Evolutionary conservation across 2,329 filamentous ascomycete species (phyloP).

Genomic region (Chaetothyriales sp.): DNA sequence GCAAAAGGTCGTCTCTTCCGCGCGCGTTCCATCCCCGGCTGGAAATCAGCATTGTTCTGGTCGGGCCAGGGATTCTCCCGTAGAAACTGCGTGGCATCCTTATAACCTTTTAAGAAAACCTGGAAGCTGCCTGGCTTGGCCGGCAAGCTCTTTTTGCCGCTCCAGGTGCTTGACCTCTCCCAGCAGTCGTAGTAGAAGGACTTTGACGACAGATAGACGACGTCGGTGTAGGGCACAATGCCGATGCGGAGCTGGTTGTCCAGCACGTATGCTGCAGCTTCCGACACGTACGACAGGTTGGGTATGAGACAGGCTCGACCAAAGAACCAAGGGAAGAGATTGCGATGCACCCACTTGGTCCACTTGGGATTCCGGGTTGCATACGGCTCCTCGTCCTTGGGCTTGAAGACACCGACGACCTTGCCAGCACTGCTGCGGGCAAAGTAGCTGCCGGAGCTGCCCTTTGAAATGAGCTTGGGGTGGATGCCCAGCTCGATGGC

Average conservation of each 20-base stretch:
- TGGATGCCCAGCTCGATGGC: slow-evolving; percentile 86
- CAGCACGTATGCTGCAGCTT: slow-evolving; percentile 90
- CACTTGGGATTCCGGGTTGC: slow-evolving; percentile 95
- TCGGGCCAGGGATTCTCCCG: slow-evolving; percentile 96
- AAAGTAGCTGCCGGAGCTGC: slow-evolving; percentile 96
- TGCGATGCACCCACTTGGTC: slow-evolving; percentile 99
- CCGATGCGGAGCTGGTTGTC: slow-evolving; percentile 80
- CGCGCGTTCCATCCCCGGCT: slow-evolving; percentile 50
- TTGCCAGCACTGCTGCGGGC: slow-evolving; percentile 81
- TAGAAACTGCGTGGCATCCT: slow-evolving; percentile 90
- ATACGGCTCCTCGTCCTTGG: slow-evolving; percentile 97
- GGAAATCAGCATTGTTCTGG: slow-evolving; percentile 56
- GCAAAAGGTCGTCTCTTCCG: slow-evolving; percentile 61
- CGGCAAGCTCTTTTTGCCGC: slow-evolving; percentile 73
- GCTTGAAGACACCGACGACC: slow-evolving; percentile 95
- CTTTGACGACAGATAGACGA: slow-evolving; percentile 85
- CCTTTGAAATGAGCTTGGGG: slow-evolving; percentile 90
- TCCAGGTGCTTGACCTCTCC: slow-evolving; percentile 76
- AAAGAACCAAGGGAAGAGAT: slow-evolving; percentile 94
- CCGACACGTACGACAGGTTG: slow-evolving; percentile 93
- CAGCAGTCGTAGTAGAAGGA: slow-evolving; percentile 98
- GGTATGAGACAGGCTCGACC: slow-evolving; percentile 90
- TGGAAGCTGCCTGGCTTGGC: slow-evolving; percentile 92
- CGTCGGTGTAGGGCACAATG: slow-evolving; percentile 90
- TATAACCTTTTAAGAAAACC: slow-evolving; percentile 90